Percentiles rank a stretch among this genome's conserved stretches.
Conservation (phyloP, 345 rosid species). For the Rhodomyrtus tomentosa region DNA sequence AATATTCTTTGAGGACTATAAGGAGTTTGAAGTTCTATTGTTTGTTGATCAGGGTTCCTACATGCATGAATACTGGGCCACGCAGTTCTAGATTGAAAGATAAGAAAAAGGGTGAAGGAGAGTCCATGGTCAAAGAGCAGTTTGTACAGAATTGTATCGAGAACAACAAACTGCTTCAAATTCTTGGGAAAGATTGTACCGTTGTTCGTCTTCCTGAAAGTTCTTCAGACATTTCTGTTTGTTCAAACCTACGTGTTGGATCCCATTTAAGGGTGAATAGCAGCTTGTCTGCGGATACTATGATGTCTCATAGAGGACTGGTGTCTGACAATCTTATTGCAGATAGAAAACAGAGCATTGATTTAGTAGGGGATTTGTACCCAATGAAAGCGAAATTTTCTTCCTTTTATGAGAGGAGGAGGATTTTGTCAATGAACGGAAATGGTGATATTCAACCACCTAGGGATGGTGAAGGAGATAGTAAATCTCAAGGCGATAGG, state of each 20-base stretch:
- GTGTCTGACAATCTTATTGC: slow-evolving; percentile 16
- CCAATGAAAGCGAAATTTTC: slow-evolving; percentile 48
- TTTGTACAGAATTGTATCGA: slow-evolving; percentile 60
- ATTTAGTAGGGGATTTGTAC: slow-evolving; percentile 26
- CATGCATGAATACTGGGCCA: slow-evolving; percentile 42
- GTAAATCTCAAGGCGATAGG: slow-evolving; percentile 26
- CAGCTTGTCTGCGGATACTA: slow-evolving; percentile 19
- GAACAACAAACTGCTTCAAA: slow-evolving; percentile 56
- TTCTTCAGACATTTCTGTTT: slow-evolving; percentile 60
- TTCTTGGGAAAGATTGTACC: slow-evolving; percentile 73
- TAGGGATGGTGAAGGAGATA: slow-evolving; percentile 13
- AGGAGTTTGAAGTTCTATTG: neutral
- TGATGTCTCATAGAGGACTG: slow-evolving; percentile 22
- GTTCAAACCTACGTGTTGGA: slow-evolving; percentile 62
- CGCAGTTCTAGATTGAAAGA: slow-evolving; percentile 91
- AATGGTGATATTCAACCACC: slow-evolving; percentile 12
- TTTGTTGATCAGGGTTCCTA: slow-evolving; percentile 42
- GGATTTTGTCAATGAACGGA: slow-evolving; percentile 17
- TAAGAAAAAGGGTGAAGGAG: slow-evolving; percentile 84
- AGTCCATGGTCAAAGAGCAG: slow-evolving; percentile 63
- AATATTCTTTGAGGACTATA: neutral
- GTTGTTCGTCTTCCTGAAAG: slow-evolving; percentile 65
- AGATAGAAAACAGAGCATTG: slow-evolving; percentile 15
- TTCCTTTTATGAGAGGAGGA: slow-evolving; percentile 46
- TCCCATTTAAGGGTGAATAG: slow-evolving; percentile 38